phyloP scores from a whole-genome alignment of 331 rosid genomes.

The Acacia pycnantha region DNA sequence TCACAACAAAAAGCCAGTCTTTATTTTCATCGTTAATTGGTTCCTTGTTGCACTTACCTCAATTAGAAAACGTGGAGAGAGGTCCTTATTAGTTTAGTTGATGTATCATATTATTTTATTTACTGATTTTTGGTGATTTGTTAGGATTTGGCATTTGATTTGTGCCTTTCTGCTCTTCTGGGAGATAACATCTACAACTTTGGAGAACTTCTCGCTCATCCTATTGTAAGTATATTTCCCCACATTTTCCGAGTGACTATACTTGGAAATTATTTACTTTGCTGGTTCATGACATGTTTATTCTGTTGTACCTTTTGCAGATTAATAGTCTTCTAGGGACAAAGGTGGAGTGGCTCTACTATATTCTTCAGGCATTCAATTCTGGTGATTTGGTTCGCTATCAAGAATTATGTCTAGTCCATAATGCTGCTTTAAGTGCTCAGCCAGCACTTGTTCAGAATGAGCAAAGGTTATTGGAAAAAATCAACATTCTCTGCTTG shows the following conservation, averaged over 20 bases:
- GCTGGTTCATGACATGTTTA: slow-evolving; percentile 13
- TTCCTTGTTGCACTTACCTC: neutral
- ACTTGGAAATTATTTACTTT: neutral
- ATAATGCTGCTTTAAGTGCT: slow-evolving; percentile 83
- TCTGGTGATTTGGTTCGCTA: slow-evolving; percentile 89
- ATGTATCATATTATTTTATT: slow-evolving; percentile 10
- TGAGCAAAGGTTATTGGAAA: slow-evolving; percentile 85
- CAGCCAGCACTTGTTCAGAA: slow-evolving; percentile 95
- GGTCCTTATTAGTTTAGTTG: neutral
- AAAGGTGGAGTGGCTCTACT: slow-evolving; percentile 99
- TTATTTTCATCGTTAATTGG: neutral
- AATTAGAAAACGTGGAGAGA: slow-evolving; percentile 19
- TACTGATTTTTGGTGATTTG: slow-evolving; percentile 6
- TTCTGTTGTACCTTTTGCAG: slow-evolving; percentile 41
- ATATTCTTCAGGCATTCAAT: slow-evolving; percentile 93
- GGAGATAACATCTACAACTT: slow-evolving; percentile 99
- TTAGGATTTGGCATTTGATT: slow-evolving; percentile 97
- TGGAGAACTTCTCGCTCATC: slow-evolving; percentile 97
- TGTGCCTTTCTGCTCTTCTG: slow-evolving; percentile 92
- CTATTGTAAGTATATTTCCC: slow-evolving; percentile 63
- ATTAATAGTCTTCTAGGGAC: slow-evolving; percentile 85
- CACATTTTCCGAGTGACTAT: slow-evolving; percentile 7
- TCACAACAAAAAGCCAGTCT: neutral
- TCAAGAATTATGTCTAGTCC: slow-evolving; percentile 92
- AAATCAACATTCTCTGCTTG: slow-evolving; percentile 96